These are phyloP conservation scores for Leccinum discolor DNA, from an alignment of 1,284 basidiomycete genomes.

Conservation along the genomic window DNA sequence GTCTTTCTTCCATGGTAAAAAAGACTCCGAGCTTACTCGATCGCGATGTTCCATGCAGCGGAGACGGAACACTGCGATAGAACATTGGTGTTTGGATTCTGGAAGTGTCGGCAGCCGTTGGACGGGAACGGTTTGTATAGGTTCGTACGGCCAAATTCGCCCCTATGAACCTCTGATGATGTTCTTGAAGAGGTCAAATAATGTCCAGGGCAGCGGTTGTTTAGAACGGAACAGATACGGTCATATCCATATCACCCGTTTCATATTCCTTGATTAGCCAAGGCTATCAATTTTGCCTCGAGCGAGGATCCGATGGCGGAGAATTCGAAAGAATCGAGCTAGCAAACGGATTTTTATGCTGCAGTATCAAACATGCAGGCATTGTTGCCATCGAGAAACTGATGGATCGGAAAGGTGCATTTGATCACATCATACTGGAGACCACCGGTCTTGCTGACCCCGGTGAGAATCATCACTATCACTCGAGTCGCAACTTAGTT, in stretches of 20 bases:
- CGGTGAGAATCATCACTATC: constrained; percentile 42
- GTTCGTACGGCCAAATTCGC: constrained; percentile 43
- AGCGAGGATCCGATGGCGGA: constrained; percentile 61
- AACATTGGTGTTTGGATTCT: constrained; percentile 79
- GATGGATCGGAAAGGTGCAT: constrained; percentile 78
- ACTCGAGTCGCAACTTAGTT: not conserved
- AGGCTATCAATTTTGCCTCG: constrained; percentile 77
- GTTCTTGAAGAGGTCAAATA: constrained; percentile 66
- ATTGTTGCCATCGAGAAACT: constrained; percentile 90
- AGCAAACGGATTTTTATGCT: constrained; percentile 93
- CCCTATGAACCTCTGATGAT: constrained; percentile 3
- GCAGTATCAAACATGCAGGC: constrained; percentile 91
- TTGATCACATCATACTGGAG: constrained; percentile 93
- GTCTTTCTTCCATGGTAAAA: constrained; percentile 89
- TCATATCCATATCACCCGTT: constrained; percentile 31
- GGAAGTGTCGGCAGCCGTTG: constrained; percentile 89
- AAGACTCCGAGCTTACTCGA: constrained; percentile 67
- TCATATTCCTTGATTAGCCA: constrained; percentile 45
- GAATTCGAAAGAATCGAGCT: constrained; percentile 77
- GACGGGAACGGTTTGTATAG: constrained; percentile 92
- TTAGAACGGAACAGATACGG: constrained; percentile 16
- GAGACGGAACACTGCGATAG: constrained; percentile 96
- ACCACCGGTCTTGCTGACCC: constrained; percentile 94
- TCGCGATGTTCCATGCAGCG: constrained; percentile 96
- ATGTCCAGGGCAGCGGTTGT: too few relatives aligned